Evolutionary conservation across 495 filamentous ascomycete genomes (phyloP).

Genomic region (Talaromyces proteolyticus): DNA sequence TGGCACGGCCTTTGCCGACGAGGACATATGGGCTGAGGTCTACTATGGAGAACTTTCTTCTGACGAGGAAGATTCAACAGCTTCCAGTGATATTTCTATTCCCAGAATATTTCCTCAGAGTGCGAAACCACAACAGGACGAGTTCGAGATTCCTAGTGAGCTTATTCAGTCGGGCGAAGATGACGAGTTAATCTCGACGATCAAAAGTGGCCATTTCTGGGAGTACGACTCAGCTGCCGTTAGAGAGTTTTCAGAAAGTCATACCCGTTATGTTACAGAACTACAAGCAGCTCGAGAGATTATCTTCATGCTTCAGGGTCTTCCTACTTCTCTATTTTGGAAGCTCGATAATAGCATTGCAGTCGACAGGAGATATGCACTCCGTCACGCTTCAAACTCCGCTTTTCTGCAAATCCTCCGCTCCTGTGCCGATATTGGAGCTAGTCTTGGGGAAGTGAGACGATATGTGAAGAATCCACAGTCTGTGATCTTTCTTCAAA

Average conservation of each 20-base stretch:
- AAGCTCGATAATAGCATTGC: slow-evolving; percentile 31
- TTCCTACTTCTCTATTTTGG: slow-evolving; percentile 67
- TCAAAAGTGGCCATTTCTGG: slow-evolving; percentile 64
- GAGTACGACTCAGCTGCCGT: slow-evolving; percentile 20
- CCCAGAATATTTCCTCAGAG: slow-evolving; percentile 16
- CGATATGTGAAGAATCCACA: slow-evolving; percentile 33
- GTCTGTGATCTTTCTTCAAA: slow-evolving; percentile 44
- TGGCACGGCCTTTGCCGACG: slow-evolving; percentile 62
- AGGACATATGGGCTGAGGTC: slow-evolving; percentile 72
- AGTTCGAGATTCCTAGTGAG: slow-evolving; percentile 31
- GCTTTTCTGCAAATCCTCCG: slow-evolving; percentile 34
- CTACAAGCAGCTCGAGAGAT: slow-evolving; percentile 70
- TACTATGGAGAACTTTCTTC: slow-evolving; percentile 66
- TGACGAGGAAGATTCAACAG: slow-evolving; percentile 38
- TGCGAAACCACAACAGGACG: slow-evolving; percentile 18
- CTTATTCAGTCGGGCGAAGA: slow-evolving; percentile 29
- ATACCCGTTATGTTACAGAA: slow-evolving; percentile 56
- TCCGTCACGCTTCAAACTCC: slow-evolving; percentile 30
- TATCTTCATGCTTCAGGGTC: slow-evolving; percentile 77
- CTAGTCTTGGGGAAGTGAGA: slow-evolving; percentile 40
- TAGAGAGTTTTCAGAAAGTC: slow-evolving; percentile 19
- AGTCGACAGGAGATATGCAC: slow-evolving; percentile 28
- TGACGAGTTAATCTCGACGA: slow-evolving; percentile 35
- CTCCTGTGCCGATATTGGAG: slow-evolving; percentile 37
- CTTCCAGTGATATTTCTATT: slow-evolving; percentile 23